These are phyloP conservation scores for Jackrogersella multiformis DNA, from an alignment of 495 filamentous ascomycete genomes.

Conservation along the genomic window DNA sequence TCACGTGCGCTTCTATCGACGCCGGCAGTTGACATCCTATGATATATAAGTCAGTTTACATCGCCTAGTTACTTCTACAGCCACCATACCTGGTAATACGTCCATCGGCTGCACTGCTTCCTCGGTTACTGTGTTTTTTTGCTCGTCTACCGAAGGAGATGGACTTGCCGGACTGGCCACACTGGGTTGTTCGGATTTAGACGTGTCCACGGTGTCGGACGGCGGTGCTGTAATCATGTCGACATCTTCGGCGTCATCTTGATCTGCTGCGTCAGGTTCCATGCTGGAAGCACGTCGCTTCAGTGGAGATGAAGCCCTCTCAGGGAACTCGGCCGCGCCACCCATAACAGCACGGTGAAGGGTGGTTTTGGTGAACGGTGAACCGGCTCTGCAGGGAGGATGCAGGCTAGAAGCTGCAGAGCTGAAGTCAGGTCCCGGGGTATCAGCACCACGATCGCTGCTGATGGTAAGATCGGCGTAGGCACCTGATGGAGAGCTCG, in stretches of 20 bases:
- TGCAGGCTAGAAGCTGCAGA: slow-evolving; percentile 17
- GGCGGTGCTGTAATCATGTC: slow-evolving; percentile 56
- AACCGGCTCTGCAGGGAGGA: slow-evolving; percentile 47
- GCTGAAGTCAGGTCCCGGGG: slow-evolving; percentile 36
- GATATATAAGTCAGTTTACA: slow-evolving; percentile 16
- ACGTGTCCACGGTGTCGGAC: slow-evolving; percentile 33
- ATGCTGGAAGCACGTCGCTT: slow-evolving; percentile 65
- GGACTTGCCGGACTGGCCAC: neutral
- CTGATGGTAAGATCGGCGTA: slow-evolving; percentile 77
- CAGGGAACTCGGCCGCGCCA: slow-evolving; percentile 58
- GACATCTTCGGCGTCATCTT: slow-evolving; percentile 56
- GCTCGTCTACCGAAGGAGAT: neutral
- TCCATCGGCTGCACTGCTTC: slow-evolving; percentile 2
- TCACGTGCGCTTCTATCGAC: slow-evolving; percentile 65
- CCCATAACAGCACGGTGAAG: slow-evolving; percentile 62
- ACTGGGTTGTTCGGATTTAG: slow-evolving; percentile 13
- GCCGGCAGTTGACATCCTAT: slow-evolving; percentile 31
- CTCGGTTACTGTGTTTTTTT: neutral
- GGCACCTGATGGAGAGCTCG: slow-evolving; percentile 75
- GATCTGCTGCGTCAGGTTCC: slow-evolving; percentile 52
- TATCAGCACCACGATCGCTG: slow-evolving; percentile 66
- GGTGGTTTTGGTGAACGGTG: slow-evolving; percentile 53
- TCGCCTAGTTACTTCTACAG: neutral
- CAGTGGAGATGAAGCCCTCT: slow-evolving; percentile 64
- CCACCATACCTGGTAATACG: slow-evolving; percentile 19